A percentile compares a stretch with the other conserved stretches of the same genome.
Conservation (phyloP, 2,329 filamentous ascomycete species). For the Neophaeococcomyces aloes region DNA sequence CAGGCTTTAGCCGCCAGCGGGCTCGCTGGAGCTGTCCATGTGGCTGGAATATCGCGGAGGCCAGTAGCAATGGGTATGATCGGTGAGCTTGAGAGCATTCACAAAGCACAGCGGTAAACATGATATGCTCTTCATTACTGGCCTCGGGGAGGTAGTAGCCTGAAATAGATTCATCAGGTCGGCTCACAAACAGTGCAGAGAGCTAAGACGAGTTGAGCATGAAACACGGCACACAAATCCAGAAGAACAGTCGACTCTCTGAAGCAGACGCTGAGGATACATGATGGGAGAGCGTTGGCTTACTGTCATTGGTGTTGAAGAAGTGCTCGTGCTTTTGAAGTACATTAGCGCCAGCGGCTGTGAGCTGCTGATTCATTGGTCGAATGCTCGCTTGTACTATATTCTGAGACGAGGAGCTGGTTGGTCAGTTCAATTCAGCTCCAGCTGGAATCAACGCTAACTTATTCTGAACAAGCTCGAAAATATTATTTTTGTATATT, state of each 20-base stretch:
- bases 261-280: neutral
- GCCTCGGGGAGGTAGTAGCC: neutral
- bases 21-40: slow-evolving; percentile 7
- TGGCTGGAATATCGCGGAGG: neutral
- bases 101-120: slow-evolving; percentile 4
- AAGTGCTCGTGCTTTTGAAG: neutral
- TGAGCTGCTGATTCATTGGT: too few species aligned
- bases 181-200: neutral
- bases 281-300: neutral
- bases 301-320: slow-evolving; percentile 1
- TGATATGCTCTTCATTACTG: slow-evolving; percentile 2
- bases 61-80: neutral
- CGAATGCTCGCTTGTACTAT: too few species aligned
- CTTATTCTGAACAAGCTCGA: too few species aligned
- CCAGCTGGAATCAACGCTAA: too few species aligned
- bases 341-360: slow-evolving; percentile 8
- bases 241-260: neutral
- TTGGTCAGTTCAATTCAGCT: too few species aligned
- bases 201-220: slow-evolving; percentile 5
- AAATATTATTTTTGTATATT: too few species aligned
- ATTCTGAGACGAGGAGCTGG: too few species aligned
- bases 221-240: slow-evolving; percentile 3
- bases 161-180: slow-evolving; percentile 3
- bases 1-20: slow-evolving; percentile 6
- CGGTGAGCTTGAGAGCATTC: neutral